Percentiles rank a stretch among this genome's conserved stretches.
Evolutionary conservation across 2,329 filamentous ascomycete species (phyloP).

Genomic region (Fusarium mexicanum): DNA sequence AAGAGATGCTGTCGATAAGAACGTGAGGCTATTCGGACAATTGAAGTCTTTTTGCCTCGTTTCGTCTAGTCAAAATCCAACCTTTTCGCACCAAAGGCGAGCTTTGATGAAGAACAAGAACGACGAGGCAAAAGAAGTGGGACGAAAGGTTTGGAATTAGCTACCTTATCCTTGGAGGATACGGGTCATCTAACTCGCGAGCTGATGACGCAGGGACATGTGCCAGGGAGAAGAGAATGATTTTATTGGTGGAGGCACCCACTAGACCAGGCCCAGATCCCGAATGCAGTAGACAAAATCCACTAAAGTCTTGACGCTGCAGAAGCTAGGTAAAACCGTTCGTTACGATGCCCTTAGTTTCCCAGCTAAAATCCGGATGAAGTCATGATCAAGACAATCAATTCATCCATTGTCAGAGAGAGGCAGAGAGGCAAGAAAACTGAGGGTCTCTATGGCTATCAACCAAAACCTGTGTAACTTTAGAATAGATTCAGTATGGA

Average conservation of each 20-base stretch:
- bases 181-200: slow-evolving; percentile 1
- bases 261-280: slow-evolving; percentile 25
- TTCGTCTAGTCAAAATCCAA: slow-evolving; percentile 7
- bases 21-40: slow-evolving; percentile 1
- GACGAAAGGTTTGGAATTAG: slow-evolving; percentile 20
- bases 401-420: neutral
- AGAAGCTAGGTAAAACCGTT: slow-evolving; percentile 1
- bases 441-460: too few species aligned
- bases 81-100: slow-evolving; percentile 37
- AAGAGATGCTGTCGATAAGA: neutral
- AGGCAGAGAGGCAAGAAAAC: neutral
- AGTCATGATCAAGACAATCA: slow-evolving; percentile 20
- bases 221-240: neutral
- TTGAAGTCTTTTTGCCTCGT: neutral
- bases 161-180: slow-evolving; percentile 20
- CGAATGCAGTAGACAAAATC: slow-evolving; percentile 15
- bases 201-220: slow-evolving; percentile 30
- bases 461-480: neutral
- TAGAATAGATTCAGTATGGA: neutral
- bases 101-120: slow-evolving; percentile 29
- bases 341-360: slow-evolving; percentile 11
- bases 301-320: slow-evolving; percentile 8
- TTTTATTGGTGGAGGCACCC: slow-evolving; percentile 5
- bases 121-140: slow-evolving; percentile 22
- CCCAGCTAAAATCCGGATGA: slow-evolving; percentile 18